Percentiles rank a stretch among this genome's conserved stretches.
These are phyloP conservation scores for Colletotrichum kahawae DNA, from an alignment of 2,329 filamentous ascomycete species.

Conservation along the genomic window DNA sequence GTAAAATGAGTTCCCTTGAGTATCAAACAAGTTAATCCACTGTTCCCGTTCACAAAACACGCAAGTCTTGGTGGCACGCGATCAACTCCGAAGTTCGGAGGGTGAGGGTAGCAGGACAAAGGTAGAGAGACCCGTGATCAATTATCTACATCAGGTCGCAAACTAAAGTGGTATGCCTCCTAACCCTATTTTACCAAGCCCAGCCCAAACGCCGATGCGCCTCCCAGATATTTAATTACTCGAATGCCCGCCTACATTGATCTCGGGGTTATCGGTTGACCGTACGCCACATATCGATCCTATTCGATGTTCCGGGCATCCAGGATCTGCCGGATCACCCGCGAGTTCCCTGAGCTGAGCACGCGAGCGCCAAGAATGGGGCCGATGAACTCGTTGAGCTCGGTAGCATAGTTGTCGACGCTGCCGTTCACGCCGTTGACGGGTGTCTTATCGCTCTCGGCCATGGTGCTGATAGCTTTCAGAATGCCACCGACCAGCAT, in stretches of 20 bases:
- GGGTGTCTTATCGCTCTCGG: conserved; percentile 26
- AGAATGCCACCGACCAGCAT: conserved; percentile 62
- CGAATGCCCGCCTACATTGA: not conserved
- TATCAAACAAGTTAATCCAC: conserved; percentile 17
- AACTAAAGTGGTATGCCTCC: conserved; percentile 17
- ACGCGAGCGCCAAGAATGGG: conserved; percentile 58
- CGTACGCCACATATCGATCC: conserved; percentile 1
- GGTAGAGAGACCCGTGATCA: not conserved
- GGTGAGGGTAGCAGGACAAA: not conserved
- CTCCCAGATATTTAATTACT: conserved; percentile 25
- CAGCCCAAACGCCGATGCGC: conserved; percentile 25
- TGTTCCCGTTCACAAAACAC: not conserved
- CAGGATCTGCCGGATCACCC: conserved; percentile 55
- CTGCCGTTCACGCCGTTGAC: conserved; percentile 25
- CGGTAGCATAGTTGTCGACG: conserved; percentile 41
- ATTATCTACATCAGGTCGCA: not conserved
- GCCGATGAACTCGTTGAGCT: conserved; percentile 60
- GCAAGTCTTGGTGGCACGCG: not conserved
- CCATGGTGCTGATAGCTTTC: conserved; percentile 54
- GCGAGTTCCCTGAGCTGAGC: conserved; percentile 47
- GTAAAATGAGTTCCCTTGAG: conserved; percentile 21
- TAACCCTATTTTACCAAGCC: conserved; percentile 10
- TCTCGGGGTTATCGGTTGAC: not conserved
- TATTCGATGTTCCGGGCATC: conserved; percentile 61
- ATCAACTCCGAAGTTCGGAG: not conserved